Percentiles rank a stretch among this genome's conserved stretches.
Evolutionary conservation across 2,329 filamentous ascomycete genomes (phyloP).

Genomic region (Botryosphaeria dothidea): DNA sequence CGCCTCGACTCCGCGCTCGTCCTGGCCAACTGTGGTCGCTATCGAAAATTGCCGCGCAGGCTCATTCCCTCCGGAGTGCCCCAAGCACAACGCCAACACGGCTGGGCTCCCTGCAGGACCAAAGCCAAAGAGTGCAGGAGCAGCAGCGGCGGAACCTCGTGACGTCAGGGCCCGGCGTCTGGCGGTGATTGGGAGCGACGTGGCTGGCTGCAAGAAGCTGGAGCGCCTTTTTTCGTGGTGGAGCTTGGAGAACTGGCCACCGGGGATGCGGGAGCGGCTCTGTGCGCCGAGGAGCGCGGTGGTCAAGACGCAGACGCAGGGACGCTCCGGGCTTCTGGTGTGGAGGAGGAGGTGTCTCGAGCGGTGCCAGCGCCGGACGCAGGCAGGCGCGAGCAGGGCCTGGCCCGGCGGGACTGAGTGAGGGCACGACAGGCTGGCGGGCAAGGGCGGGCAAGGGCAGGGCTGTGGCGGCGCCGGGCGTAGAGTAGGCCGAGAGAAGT

Average conservation of each 20-base stretch:
- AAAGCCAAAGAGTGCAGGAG: background rate
- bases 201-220: background rate
- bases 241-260: background rate
- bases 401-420: background rate
- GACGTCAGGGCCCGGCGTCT: background rate
- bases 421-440: background rate
- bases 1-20: background rate
- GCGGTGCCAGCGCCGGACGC: constrained; percentile 4
- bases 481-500: background rate
- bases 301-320: background rate
- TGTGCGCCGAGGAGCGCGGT: background rate
- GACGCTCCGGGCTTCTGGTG: background rate
- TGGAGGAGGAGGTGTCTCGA: background rate
- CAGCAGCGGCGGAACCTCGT: background rate
- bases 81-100: background rate
- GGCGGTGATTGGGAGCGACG: constrained; percentile 9
- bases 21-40: background rate
- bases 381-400: no score
- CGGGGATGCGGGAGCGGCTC: constrained; percentile 10
- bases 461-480: background rate
- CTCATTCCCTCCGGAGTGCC: background rate
- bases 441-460: background rate
- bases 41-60: background rate
- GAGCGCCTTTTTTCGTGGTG: background rate
- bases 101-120: background rate